Evolutionary conservation across 768 basidiomycete genomes (phyloP).

Genomic region (Leucocoprinus birnbaumii): DNA sequence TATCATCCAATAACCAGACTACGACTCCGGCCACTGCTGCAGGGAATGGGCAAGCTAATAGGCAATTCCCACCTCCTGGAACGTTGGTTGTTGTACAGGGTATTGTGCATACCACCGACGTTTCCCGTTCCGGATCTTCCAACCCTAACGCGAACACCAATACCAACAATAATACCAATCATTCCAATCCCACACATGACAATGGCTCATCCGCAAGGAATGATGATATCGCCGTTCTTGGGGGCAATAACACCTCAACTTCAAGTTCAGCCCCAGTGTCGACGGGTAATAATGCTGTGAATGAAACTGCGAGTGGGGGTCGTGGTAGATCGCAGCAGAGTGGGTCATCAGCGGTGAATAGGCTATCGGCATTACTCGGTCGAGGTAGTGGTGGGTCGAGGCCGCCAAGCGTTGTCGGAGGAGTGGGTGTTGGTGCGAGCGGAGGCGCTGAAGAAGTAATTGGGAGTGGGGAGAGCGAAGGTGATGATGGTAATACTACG

Average conservation of each 20-base stretch:
- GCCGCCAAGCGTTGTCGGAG: slow-evolving; percentile 5
- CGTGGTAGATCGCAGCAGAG: background rate
- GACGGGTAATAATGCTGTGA: too few relatives aligned
- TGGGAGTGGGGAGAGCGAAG: background rate
- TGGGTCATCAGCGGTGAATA: slow-evolving; percentile 16
- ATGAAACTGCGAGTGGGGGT: background rate
- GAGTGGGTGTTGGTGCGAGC: background rate
- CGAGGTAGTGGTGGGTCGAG: slow-evolving; percentile 33
- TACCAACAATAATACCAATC: background rate
- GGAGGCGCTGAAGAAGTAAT: background rate
- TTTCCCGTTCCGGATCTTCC: slow-evolving; percentile 39
- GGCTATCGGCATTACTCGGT: slow-evolving; percentile 27
- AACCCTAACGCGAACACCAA: background rate
- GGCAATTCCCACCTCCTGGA: slow-evolving; percentile 69
- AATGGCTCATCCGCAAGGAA: too few relatives aligned
- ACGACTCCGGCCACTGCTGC: too few relatives aligned
- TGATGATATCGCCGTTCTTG: background rate
- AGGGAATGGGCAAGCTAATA: slow-evolving; percentile 14
- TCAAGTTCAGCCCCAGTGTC: too few relatives aligned
- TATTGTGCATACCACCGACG: slow-evolving; percentile 76
- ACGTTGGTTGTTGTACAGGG: slow-evolving; percentile 83
- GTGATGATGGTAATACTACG: background rate
- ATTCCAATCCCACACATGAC: too few relatives aligned
- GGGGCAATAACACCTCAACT: background rate
- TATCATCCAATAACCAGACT: background rate